Evolutionary conservation across 441 rosid genomes (phyloP).

Genomic region (Rhodomyrtus psidioides): DNA sequence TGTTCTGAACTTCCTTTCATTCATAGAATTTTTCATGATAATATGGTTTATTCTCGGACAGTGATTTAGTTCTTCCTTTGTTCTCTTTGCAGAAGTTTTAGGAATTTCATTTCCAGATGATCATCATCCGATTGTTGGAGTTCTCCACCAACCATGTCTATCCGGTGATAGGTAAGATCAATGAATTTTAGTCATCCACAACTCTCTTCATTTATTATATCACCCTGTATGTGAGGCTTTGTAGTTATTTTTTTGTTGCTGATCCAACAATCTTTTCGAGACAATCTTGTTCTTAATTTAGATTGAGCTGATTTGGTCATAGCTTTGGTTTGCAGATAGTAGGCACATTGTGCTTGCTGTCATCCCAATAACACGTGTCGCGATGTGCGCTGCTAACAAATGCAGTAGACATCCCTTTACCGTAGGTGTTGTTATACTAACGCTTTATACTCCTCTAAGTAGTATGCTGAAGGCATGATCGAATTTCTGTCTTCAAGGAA

Average conservation of each 20-base stretch:
- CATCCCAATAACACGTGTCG: background rate
- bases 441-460: background rate
- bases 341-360: background rate
- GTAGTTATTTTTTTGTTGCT: background rate
- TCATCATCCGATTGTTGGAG: slow-evolving; percentile 46
- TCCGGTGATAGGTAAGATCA: slow-evolving; percentile 44
- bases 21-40: background rate
- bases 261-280: background rate
- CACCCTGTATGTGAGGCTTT: background rate
- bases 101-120: slow-evolving; percentile 31
- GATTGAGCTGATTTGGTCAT: background rate
- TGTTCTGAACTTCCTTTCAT: background rate
- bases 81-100: slow-evolving; percentile 36
- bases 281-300: background rate
- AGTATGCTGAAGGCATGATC: background rate
- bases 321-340: background rate
- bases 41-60: no score
- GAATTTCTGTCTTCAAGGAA: background rate
- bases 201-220: background rate
- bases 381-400: background rate
- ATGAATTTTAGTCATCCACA: background rate
- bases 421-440: background rate
- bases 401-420: background rate
- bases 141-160: slow-evolving; percentile 56
- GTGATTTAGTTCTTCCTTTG: slow-evolving; percentile 3